Conservation (phyloP, 352 stramenopile genomes). For the Phytophthora pistaciae region DNA sequence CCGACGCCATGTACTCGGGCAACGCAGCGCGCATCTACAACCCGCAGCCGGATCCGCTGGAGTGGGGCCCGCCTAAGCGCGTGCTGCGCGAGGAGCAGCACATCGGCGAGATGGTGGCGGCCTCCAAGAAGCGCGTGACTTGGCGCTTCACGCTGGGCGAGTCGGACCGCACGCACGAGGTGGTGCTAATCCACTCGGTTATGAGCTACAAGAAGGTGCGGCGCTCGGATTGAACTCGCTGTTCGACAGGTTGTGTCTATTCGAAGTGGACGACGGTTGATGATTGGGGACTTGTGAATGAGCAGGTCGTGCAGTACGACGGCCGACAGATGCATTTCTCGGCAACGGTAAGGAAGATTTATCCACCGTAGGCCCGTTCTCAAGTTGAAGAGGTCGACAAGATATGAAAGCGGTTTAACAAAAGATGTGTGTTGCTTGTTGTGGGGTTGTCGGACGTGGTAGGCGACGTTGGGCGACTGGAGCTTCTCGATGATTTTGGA, state of each 20-base stretch:
- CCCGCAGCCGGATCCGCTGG: slow-evolving; percentile 67
- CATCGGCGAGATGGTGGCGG: slow-evolving; percentile 82
- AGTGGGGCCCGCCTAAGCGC: slow-evolving; percentile 76
- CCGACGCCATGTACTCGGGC: slow-evolving; percentile 61
- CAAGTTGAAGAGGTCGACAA: slow-evolving; percentile 15
- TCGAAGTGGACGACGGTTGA: slow-evolving; percentile 18
- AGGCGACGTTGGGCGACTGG: slow-evolving; percentile 83
- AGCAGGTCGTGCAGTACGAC: slow-evolving; percentile 80
- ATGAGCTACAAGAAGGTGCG: slow-evolving; percentile 89
- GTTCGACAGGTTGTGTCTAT: neutral
- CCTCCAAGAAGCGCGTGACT: slow-evolving; percentile 85
- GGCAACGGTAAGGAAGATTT: slow-evolving; percentile 52
- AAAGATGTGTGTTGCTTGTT: slow-evolving; percentile 11
- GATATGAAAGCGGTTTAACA: slow-evolving; percentile 3
- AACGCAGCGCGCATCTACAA: slow-evolving; percentile 76
- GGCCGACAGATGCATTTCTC: slow-evolving; percentile 87
- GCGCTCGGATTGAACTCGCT: neutral
- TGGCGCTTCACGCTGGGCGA: slow-evolving; percentile 88
- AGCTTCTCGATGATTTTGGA: slow-evolving; percentile 84
- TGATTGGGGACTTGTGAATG: neutral
- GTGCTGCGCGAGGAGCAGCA: slow-evolving; percentile 78
- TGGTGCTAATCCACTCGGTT: slow-evolving; percentile 83
- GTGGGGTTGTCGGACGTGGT: slow-evolving; percentile 18
- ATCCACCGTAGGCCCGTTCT: neutral
- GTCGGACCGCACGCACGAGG: slow-evolving; percentile 73